Conservation (phyloP, 345 rosid genomes). For the Eucalyptus cloeziana region DNA sequence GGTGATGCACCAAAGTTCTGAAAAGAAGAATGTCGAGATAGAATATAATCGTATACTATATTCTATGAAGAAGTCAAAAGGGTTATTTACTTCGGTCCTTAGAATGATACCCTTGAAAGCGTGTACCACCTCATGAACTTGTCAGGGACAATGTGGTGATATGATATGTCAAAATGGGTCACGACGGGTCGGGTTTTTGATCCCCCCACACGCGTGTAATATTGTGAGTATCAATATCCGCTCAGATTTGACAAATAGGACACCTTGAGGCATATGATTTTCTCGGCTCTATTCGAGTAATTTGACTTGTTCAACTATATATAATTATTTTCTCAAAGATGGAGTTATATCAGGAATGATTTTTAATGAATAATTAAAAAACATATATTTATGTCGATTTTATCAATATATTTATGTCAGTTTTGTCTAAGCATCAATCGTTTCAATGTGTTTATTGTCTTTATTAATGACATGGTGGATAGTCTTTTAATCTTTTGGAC, state of each 20-base stretch:
- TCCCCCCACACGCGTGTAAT: too few species aligned
- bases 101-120: neutral
- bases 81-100: neutral
- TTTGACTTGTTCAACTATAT: too few species aligned
- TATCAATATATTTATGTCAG: neutral
- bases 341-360: neutral
- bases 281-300: too few species aligned
- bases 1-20: neutral
- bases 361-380: neutral
- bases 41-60: neutral
- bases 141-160: neutral
- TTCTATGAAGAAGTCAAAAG: neutral
- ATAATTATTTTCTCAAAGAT: neutral
- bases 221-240: too few species aligned
- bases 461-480: neutral
- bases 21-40: neutral
- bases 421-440: neutral
- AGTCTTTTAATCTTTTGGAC: neutral
- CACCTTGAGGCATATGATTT: too few species aligned
- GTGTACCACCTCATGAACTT: neutral
- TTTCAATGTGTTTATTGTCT: neutral
- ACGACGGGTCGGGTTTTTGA: too few species aligned
- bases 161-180: too few species aligned
- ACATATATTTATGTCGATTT: neutral
- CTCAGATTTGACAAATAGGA: too few species aligned